These are phyloP conservation scores for Syzygium grande DNA, from an alignment of 345 rosid genomes.

Conservation along the genomic window DNA sequence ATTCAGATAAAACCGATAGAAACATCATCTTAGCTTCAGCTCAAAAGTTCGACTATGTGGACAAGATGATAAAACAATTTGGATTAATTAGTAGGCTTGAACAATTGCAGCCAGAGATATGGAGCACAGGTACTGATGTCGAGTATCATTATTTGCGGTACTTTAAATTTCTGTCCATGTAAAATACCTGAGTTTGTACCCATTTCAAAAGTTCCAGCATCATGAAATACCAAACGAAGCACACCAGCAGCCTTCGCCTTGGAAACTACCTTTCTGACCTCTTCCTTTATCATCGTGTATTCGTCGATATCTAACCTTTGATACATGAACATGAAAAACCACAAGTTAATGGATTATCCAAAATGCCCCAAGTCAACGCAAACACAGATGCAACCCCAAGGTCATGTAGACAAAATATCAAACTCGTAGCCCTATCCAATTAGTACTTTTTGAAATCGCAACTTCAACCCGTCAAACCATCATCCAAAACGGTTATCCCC, in stretches of 20 bases:
- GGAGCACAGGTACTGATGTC: not conserved
- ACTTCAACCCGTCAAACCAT: not conserved
- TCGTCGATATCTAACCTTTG: constrained; percentile 24
- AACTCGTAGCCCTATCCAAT: not conserved
- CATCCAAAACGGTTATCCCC: not conserved
- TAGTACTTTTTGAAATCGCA: not conserved
- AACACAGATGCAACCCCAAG: not conserved
- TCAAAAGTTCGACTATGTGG: not conserved
- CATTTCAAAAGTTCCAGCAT: constrained; percentile 85
- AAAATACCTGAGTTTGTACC: constrained; percentile 45
- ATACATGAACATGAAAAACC: constrained; percentile 1
- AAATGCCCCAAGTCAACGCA: not conserved
- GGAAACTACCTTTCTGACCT: constrained; percentile 58
- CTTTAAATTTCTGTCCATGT: not conserved
- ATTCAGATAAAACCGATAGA: not conserved
- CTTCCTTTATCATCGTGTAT: constrained; percentile 32
- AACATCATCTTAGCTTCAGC: not conserved
- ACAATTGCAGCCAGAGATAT: not conserved
- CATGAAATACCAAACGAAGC: constrained; percentile 95
- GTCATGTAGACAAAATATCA: not conserved
- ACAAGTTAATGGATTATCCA: not conserved
- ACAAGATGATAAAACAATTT: not conserved
- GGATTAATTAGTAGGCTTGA: not conserved
- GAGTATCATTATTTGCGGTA: not conserved
- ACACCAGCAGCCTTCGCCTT: constrained; percentile 94